Base-by-base conservation (phyloP, 1,284 basidiomycete genomes). In the Fistulinella cinereoalba region DNA sequence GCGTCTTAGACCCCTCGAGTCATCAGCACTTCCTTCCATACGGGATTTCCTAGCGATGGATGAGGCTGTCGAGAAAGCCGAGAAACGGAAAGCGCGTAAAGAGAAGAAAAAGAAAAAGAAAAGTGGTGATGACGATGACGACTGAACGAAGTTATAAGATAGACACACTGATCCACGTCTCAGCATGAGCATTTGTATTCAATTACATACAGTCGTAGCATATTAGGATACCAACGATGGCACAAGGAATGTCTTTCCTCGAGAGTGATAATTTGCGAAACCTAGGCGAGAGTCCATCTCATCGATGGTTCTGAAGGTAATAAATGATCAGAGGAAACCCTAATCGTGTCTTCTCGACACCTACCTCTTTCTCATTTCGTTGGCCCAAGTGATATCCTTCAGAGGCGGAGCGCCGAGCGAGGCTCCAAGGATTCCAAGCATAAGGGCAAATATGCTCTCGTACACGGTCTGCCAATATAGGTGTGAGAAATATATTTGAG, bases 351-450 rank as follows among this genome's bases (percentile, higher is more conserved):
- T 18, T 24, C 16, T 12, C 7, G 19, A 22, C 10, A 66, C 71
- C 49, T 57, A 90, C 90, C 84, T 76, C 64, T 80, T 84, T 58
- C 79, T 80, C 89, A 92, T 92, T 68, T 93, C 90, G 59, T 86
- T 89, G n/a, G 88, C 79, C 90, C 89, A 93, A 27, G 85, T 85
- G 51, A 91, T 86, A 57, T 90, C 86, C 55, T 84, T 87, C 34
- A 92, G 66, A 27, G 76, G 67, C 3, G 85, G 77, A n/a, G 85
- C 75, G 52, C 79, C 83, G 45, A 88, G 57, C 10, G 80, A 79
- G 25, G 88, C 83, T 10, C 88, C 89, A 4, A 90, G 50, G 6
- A 81, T 81, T 13, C 88, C 87, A 7, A 89, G 54, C 10, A 82
- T 57, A n/a, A 92, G 71, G 0, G 81, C 79, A 38, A 81, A 50